Evolutionary conservation across 2,329 filamentous ascomycete genomes (phyloP).

Genomic region (Cyclaneusma minus): DNA sequence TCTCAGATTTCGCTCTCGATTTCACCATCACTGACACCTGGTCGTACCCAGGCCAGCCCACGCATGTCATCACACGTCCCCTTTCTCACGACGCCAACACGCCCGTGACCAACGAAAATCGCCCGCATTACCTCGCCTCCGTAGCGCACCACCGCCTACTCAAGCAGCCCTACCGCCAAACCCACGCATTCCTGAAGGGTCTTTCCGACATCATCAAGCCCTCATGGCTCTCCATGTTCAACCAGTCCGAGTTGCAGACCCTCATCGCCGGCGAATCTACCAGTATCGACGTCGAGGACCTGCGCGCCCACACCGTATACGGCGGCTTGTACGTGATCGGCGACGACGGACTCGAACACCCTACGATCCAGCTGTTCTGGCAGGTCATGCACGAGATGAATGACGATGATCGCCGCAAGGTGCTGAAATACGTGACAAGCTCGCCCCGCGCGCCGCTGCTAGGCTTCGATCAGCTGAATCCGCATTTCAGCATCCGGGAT

Average conservation of each 20-base stretch:
- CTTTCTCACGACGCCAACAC: constrained; percentile 63
- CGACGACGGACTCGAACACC: constrained; percentile 76
- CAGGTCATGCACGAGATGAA: constrained; percentile 63
- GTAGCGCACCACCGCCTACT: constrained; percentile 79
- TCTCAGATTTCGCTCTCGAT: constrained; percentile 67
- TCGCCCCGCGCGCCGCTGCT: constrained; percentile 81
- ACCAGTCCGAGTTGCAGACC: constrained; percentile 85
- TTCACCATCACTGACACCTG: constrained; percentile 74
- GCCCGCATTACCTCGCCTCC: constrained; percentile 85
- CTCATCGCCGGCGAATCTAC: constrained; percentile 79
- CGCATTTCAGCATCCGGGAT: constrained; percentile 81
- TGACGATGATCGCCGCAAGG: constrained; percentile 65
- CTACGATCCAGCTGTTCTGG: constrained; percentile 81
- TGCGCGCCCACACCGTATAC: constrained; percentile 72
- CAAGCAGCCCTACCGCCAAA: constrained; percentile 66
- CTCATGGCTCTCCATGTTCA: constrained; percentile 96
- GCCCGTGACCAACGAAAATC: constrained; percentile 79
- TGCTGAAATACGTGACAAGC: constrained; percentile 90
- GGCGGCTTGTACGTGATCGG: constrained; percentile 79
- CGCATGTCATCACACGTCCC: constrained; percentile 54
- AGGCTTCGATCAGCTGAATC: constrained; percentile 75
- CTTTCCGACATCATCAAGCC: constrained; percentile 80
- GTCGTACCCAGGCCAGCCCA: constrained; percentile 27
- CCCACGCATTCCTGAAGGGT: constrained; percentile 73
- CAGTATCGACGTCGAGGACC: constrained; percentile 74